These are phyloP conservation scores for Oryza rufipogon DNA, from an alignment of 176 grass and related monocot genomes.

Conservation along the genomic window DNA sequence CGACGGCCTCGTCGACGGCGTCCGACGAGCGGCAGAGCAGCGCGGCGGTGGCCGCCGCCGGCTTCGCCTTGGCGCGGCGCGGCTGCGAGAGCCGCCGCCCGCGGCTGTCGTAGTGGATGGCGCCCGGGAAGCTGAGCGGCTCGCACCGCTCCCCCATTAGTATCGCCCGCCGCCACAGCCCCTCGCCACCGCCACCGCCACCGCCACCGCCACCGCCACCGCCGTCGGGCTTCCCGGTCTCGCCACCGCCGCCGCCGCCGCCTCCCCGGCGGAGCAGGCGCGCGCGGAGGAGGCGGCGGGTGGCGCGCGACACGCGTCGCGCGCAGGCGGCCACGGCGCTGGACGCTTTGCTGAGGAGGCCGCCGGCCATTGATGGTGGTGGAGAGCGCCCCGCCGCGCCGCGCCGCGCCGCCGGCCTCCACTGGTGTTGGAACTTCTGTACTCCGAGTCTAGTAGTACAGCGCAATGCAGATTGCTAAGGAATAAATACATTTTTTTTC, in stretches of 20 bases:
- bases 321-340: constrained; percentile 30
- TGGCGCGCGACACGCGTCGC: constrained; percentile 36
- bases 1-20: constrained; percentile 28
- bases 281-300: constrained; percentile 41
- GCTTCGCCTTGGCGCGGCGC: background rate
- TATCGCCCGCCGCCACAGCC: constrained; percentile 63
- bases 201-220: background rate
- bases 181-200: background rate
- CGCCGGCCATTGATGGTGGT: constrained; percentile 22
- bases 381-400: background rate
- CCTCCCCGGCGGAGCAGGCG: constrained; percentile 11
- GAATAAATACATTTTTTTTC: background rate
- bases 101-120: constrained; percentile 55
- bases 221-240: background rate
- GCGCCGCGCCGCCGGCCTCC: no score
- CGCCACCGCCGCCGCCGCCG: background rate
- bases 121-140: constrained; percentile 55
- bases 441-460: background rate
- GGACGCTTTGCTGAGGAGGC: constrained; percentile 41
- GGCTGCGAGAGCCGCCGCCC: constrained; percentile 37
- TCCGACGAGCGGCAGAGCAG: constrained; percentile 41
- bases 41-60: background rate
- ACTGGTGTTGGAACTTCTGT: background rate
- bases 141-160: constrained; percentile 61
- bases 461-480: background rate